phyloP scores from a whole-genome alignment of 306 rosid genomes.

The Vigna trinervia region DNA sequence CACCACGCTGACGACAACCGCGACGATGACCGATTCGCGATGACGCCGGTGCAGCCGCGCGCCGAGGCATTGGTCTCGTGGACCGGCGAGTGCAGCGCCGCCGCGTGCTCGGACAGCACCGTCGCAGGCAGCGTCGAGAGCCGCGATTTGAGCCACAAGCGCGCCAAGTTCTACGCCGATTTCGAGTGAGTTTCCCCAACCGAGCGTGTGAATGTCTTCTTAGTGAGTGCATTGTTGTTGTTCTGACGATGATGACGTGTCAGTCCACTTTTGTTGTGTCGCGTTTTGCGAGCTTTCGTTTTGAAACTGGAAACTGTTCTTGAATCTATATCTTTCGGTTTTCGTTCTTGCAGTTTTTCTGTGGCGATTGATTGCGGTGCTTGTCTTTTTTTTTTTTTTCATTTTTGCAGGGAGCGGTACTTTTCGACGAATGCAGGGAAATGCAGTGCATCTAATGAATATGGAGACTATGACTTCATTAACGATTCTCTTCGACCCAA shows the following conservation, averaged over 20 bases:
- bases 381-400: slow-evolving; percentile 18
- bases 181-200: slow-evolving; percentile 63
- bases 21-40: slow-evolving; percentile 48
- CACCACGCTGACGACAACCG: neutral
- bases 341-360: neutral
- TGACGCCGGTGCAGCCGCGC: slow-evolving; percentile 43
- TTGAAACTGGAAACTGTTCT: slow-evolving; percentile 34
- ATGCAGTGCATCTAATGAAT: slow-evolving; percentile 54
- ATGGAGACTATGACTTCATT: slow-evolving; percentile 50
- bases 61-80: slow-evolving; percentile 45
- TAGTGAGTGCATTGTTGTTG: neutral
- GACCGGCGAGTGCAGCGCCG: slow-evolving; percentile 67
- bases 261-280: neutral
- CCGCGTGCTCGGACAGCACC: slow-evolving; percentile 31
- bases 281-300: neutral
- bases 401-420: slow-evolving; percentile 64
- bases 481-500: slow-evolving; percentile 52
- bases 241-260: neutral
- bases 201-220: neutral
- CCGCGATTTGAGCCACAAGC: slow-evolving; percentile 75
- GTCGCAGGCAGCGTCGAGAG: slow-evolving; percentile 62
- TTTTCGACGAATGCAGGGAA: slow-evolving; percentile 62
- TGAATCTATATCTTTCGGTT: neutral
- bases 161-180: slow-evolving; percentile 76
- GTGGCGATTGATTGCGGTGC: neutral